Base-by-base conservation (phyloP, 805 yeast genomes). In the Metschnikowia bowlesiae region DNA sequence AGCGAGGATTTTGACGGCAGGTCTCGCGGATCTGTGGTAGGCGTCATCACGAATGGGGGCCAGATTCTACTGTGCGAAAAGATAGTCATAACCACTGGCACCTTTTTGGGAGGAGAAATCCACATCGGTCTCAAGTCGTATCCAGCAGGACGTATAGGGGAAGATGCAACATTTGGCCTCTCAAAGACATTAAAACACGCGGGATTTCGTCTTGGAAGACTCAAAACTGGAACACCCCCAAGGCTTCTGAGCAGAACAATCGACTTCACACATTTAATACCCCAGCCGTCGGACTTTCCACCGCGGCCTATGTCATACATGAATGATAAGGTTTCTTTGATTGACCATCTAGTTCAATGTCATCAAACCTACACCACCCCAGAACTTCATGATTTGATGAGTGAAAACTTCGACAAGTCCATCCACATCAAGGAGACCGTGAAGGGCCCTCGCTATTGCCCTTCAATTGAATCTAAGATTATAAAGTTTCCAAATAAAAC, bases 161-260 rank as follows among this genome's bases (percentile, higher is more conserved):
- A 94, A 68, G 81, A 76, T 18, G 94, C 98, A 2, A 88, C 97
- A 0, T 87, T 83, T 68, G 98, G 98, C 1, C 77, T 94, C 26
- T 85, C 96, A 34, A 74, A 82, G 42, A 90, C 98, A 1, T 76
- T 94, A 38, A 69, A 73, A 29, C 82, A 81, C 3, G 85, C 87
- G 1, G 96, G 96, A 0, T 92, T 94, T 64, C 73, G 81, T 53
- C 69, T 94, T 47, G 98, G 98, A 0, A 75, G 99, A 49, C 73
- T 94, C 58, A 94, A 94, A 62, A 94, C 99, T 0, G 99, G 99
- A 0, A 94, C 99, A 0, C 99, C 99, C 0, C 96, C 98, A 2
- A 75, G 99, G 51, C 69, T 94, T 28, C 84, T 86, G 42, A 76
- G 83, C 1, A 76, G 77, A 47, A 79, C 92, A 0, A 90, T 94